Base-by-base conservation (phyloP, 164 flowering plant genomes). In the Magnolia officinalis region DNA sequence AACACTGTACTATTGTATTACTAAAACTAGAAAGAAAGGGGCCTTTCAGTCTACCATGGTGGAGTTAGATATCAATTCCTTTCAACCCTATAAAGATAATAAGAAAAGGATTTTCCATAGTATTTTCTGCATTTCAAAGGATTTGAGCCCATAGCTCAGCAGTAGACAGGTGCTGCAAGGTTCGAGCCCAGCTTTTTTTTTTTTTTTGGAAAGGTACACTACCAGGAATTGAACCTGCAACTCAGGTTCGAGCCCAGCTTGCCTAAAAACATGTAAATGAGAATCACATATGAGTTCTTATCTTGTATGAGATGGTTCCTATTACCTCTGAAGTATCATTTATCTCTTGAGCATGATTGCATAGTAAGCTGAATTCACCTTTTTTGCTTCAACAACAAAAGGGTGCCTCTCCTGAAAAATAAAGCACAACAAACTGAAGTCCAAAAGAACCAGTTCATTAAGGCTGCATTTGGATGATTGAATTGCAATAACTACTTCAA, bases 341-440 rank as follows among this genome's bases (percentile, higher is more conserved):
- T 64, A 18, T 74, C 74, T 86, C 88, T 78, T 14, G 18, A 67
- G 78, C 80, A 86, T 45, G 59, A 75, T n/a, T 72, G 77, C 64
- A 18, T 2, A 2, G 31, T 83, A 80, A 49, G 67, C 83, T 6
- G 76, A 52, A 74, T 86, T 78, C 10, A 85, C 78, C 58, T 75
- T 73, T 52, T 74, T 69, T 19, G 88, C 88, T 76, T 83, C 45
- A 45, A 66, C 21, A 3, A 73, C 69, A 79, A 79, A 55, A 55
- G 59, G 59, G 59, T 55, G 49, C 75, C 81, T 84, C 80, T 85
- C 86, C 90, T 87, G 64, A 66, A 67, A 67, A 67, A 67, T 8
- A 11, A 19, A 67, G 24, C 29, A n/a, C n/a, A 9, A 67, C 29
- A 9, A 67, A 23, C 18, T 9, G 6, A n/a, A 23, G 11, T 26